Evolutionary conservation across 306 rosid genomes (phyloP).

Genomic region (Senna tora): DNA sequence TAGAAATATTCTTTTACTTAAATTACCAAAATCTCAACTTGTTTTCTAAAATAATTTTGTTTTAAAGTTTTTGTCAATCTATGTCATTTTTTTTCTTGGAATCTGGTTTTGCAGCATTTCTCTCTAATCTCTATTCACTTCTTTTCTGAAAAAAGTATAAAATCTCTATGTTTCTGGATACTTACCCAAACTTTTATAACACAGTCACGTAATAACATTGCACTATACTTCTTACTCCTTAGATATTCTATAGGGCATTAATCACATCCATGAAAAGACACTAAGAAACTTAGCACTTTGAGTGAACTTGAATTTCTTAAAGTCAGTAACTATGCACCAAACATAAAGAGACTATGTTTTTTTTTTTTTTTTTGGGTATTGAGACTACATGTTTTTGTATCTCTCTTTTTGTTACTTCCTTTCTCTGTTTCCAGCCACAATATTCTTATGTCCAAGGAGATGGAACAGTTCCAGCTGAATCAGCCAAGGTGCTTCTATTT

Average conservation of each 20-base stretch:
- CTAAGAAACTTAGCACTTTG: not conserved
- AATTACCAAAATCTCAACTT: not conserved
- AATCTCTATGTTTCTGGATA: not conserved
- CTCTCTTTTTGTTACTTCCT: not conserved
- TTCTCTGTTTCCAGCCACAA: conserved; percentile 63
- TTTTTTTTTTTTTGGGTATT: no score
- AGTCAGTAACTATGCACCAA: not conserved
- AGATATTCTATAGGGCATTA: not conserved
- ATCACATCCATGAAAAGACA: not conserved
- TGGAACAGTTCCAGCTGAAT: conserved; percentile 92
- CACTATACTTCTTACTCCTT: not conserved
- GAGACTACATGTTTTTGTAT: no score
- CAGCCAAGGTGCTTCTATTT: conserved; percentile 67
- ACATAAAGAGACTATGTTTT: not conserved
- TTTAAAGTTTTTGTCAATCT: not conserved
- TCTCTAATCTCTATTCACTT: not conserved
- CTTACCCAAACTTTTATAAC: not conserved
- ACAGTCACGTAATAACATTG: not conserved
- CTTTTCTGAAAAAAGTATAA: not conserved
- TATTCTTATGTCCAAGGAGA: conserved; percentile 88
- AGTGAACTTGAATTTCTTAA: not conserved
- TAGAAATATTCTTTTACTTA: not conserved
- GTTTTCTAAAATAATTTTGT: not conserved
- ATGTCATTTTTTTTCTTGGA: not conserved
- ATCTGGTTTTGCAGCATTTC: not conserved